Evolutionary conservation across 371 early-diverging fungal genomes (phyloP), one percentile per base, ranked within the genome.

Genomic region (Syncephalastrum racemosum): DNA sequence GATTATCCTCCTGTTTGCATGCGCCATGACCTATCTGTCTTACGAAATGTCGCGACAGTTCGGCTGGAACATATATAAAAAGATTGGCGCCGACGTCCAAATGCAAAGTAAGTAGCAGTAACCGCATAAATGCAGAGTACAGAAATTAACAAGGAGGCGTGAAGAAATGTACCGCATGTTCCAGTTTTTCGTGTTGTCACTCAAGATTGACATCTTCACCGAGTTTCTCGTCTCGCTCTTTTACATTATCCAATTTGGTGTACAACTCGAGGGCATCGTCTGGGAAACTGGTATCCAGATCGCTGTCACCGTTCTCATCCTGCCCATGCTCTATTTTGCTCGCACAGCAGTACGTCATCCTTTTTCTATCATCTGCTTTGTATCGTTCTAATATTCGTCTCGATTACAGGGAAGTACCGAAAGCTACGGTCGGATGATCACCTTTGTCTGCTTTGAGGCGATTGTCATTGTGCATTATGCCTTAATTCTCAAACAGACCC

Each of bases 201-300:
- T 79, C 22, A 79, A 79, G 54, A 68, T 79, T 31, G 71, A 79
- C 39, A 57, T 79, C n/a, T 79, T 75, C 50, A 69, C 71, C 0
- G 68, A 64, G 31, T 79, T 79, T 31, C 57, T 75, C 27, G 74
- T 79, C 24, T 75, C 76, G 14, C 19, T 75, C 0, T 79, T 79
- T 44, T 79, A 79, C 56, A 42, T 73, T 13, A 75, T 73, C 13
- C 79, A 79, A 45, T 75, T 69, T 51, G 71, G 62, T 4, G 14
- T 68, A 13, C 62, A 71, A 40, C 46, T 43, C 13, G 55, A 54
- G 20, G 65, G 62, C 4, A 55, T 64, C 8, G 36, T 56, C 4
- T 78, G 78, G 78, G 61, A 68, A 57, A 62, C 67, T 2, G 66
- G 54, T 22, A 59, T 71, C 46, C 72, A 75, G 50, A 22, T 74